A percentile compares a stretch with the other conserved stretches of the same genome.
These are phyloP conservation scores for Russula lepida DNA, from an alignment of 768 basidiomycete genomes.

Conservation along the genomic window DNA sequence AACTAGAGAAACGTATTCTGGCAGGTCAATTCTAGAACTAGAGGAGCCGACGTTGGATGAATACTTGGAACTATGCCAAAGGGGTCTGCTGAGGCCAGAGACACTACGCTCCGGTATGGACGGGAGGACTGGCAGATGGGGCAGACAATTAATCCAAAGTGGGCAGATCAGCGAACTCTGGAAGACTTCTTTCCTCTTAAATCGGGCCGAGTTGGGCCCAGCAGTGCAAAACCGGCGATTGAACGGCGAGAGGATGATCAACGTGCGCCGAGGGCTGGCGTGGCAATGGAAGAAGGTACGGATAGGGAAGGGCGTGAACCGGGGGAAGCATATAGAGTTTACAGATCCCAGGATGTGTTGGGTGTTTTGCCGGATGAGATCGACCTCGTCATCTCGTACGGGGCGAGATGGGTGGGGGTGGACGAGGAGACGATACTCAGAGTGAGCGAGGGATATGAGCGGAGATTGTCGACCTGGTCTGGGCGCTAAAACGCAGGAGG, in stretches of 20 bases:
- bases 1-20: not conserved
- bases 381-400: constrained; percentile 42
- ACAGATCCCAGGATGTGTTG: constrained; percentile 55
- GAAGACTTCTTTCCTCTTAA: constrained; percentile 18
- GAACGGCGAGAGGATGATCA: not conserved
- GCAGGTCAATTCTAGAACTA: constrained; percentile 14
- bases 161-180: constrained; percentile 30
- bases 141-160: constrained; percentile 1
- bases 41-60: constrained; percentile 10
- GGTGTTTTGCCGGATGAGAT: constrained; percentile 50
- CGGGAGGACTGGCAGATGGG: not conserved
- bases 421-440: constrained; percentile 40
- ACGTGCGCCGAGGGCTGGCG: constrained; percentile 9
- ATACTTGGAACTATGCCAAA: constrained; percentile 15
- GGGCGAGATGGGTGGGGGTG: constrained; percentile 49
- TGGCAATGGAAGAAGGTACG: constrained; percentile 4
- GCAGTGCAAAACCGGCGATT: not conserved
- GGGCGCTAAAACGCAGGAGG: constrained; percentile 13
- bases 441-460: constrained; percentile 60
- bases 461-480: constrained; percentile 49
- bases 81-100: constrained; percentile 2
- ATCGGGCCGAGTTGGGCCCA: not conserved
- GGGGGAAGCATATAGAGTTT: constrained; percentile 57
- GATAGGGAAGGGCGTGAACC: constrained; percentile 31
- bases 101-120: constrained; percentile 4